Conservation (phyloP, 805 yeast species). For the Huiozyma sinensis region DNA sequence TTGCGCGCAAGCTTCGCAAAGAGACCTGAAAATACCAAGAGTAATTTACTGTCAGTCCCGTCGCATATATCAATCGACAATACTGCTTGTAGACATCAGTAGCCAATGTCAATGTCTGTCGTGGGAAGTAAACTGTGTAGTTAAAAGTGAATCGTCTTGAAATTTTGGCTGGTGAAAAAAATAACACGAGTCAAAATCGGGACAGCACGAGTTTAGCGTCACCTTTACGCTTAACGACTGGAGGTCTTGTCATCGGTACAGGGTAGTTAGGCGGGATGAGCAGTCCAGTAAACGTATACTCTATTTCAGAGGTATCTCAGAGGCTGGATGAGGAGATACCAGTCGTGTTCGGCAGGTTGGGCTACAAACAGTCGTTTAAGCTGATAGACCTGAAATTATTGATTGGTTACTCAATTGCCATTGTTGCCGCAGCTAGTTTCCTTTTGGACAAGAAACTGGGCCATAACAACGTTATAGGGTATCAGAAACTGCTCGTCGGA, state of each 20-base stretch:
- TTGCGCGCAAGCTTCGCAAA: too few species aligned
- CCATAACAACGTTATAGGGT: constrained; percentile 33
- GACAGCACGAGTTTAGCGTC: background rate
- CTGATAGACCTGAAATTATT: constrained; percentile 37
- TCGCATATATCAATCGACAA: too few species aligned
- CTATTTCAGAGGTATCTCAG: constrained; percentile 23
- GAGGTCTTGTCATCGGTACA: background rate
- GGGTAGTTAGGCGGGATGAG: constrained; percentile 10
- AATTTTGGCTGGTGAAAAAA: too few species aligned
- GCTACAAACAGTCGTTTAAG: constrained; percentile 14
- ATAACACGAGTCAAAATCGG: too few species aligned
- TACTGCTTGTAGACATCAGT: too few species aligned
- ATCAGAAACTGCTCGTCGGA: constrained; percentile 33
- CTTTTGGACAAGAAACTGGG: constrained; percentile 38
- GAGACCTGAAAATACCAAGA: too few species aligned
- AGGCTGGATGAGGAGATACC: constrained; percentile 24
- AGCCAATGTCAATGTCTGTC: too few species aligned
- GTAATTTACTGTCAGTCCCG: too few species aligned
- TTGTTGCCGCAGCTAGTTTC: constrained; percentile 39
- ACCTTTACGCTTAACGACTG: background rate
- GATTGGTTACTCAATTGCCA: constrained; percentile 41
- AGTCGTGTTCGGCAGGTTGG: constrained; percentile 15
- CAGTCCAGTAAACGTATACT: constrained; percentile 25
- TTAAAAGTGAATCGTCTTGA: too few species aligned
- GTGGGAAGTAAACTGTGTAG: too few species aligned